A percentile compares a stretch with the other conserved stretches of the same genome.
phyloP scores from a whole-genome alignment of 768 basidiomycete genomes.

The Suillus americanus region DNA sequence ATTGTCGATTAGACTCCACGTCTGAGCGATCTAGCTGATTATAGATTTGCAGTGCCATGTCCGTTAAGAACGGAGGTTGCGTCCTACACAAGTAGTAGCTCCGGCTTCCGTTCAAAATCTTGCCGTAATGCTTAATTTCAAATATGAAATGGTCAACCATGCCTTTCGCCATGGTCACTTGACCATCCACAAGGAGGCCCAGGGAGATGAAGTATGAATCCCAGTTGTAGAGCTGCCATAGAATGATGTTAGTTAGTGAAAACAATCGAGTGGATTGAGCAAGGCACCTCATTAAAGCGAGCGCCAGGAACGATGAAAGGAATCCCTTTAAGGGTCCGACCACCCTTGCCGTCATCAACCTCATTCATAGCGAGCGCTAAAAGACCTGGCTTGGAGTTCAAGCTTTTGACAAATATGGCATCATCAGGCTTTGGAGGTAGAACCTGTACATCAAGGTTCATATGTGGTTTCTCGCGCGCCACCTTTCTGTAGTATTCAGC shows the following conservation, averaged over 20 bases:
- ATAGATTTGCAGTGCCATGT: slow-evolving; percentile 97
- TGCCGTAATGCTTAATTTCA: slow-evolving; percentile 97
- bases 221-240: slow-evolving; percentile 83
- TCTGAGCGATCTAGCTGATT: slow-evolving; percentile 91
- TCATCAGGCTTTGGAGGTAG: slow-evolving; percentile 88
- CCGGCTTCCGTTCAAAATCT: slow-evolving; percentile 94
- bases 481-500: slow-evolving; percentile 94
- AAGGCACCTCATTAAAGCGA: slow-evolving; percentile 84
- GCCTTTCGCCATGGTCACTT: slow-evolving; percentile 91
- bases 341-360: slow-evolving; percentile 74
- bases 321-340: slow-evolving; percentile 84
- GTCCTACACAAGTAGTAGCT: slow-evolving; percentile 94
- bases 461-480: slow-evolving; percentile 87
- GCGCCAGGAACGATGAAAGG: slow-evolving; percentile 98
- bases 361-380: slow-evolving; percentile 95
- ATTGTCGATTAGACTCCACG: slow-evolving; percentile 71
- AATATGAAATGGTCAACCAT: slow-evolving; percentile 99
- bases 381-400: slow-evolving; percentile 93
- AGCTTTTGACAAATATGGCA: slow-evolving; percentile 83
- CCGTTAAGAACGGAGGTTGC: slow-evolving; percentile 97
- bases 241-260: slow-evolving; percentile 9
- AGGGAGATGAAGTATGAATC: slow-evolving; percentile 94
- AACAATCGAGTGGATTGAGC: slow-evolving; percentile 1
- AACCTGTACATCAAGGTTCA: slow-evolving; percentile 90
- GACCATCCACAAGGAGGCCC: slow-evolving; percentile 92